Conservation (phyloP, 2,329 filamentous ascomycete genomes). For the Scleromitrula shiraiana region DNA sequence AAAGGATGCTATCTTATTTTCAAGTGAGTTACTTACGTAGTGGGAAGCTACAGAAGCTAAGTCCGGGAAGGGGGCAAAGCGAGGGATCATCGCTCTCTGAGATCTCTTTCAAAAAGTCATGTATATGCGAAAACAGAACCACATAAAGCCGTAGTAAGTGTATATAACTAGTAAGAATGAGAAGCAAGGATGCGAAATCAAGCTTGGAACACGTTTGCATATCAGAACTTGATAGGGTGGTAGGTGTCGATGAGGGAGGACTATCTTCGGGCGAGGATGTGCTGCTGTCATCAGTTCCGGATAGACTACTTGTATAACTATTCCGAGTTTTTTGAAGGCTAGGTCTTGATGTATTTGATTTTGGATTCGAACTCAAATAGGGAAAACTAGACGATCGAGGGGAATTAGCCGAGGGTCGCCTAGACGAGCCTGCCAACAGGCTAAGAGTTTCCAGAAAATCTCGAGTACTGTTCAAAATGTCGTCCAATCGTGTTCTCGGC, state of each 20-base stretch:
- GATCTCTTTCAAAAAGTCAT: background rate
- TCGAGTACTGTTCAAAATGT: background rate
- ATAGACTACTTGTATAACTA: background rate
- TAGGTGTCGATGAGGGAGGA: background rate
- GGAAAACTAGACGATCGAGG: background rate
- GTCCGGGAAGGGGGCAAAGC: background rate
- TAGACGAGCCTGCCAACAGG: background rate
- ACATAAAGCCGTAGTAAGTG: background rate
- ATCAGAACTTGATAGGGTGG: background rate
- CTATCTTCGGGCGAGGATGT: background rate
- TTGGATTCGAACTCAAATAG: too few species aligned
- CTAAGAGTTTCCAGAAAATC: background rate
- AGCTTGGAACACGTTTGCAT: background rate
- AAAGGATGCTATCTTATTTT: background rate
- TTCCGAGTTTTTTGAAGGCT: background rate
- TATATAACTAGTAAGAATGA: background rate
- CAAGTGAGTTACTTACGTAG: background rate
- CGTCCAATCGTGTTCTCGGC: background rate
- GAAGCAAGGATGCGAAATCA: background rate
- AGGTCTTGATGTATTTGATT: background rate
- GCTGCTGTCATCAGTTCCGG: background rate
- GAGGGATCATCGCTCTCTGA: background rate
- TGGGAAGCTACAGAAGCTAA: background rate
- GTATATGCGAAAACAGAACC: background rate
- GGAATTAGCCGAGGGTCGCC: background rate